Evolutionary conservation across 2,329 filamentous ascomycete genomes (phyloP), one percentile per base, ranked within the genome.

Genomic region (Fusarium beomiforme): DNA sequence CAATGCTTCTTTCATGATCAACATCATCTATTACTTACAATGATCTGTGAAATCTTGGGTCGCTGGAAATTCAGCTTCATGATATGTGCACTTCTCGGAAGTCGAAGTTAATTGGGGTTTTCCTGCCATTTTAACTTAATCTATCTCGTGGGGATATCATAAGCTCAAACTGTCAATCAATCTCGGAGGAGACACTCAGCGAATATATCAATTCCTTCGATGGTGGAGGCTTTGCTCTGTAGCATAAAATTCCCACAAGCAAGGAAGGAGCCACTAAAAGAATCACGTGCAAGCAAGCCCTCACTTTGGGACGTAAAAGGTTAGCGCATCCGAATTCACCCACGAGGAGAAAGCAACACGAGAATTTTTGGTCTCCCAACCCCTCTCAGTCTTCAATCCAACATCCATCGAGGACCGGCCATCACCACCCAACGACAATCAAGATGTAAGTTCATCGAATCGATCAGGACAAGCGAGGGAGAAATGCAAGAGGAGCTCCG

Each of bases 311-410:
- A 64, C 58, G n/a, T n/a, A n/a, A n/a, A n/a, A n/a, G n/a, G n/a
- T n/a, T n/a, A n/a, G n/a, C n/a, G n/a, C n/a, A n/a, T 55, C 77
- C 79, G 77, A 81, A 81, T 81, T 80, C 81, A 83, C 81, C 29
- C 29, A 29, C 29, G 29, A 83, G 70, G 50, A 74, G 77, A 78
- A 77, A 79, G 76, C 82, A 74, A 75, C 58, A 64, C n/a, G 75
- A 81, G 80, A 83, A 82, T 81, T 82, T 83, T 77, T 81, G 75
- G 77, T 75, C 75, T 76, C 74, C 67, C 70, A 81, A 80, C 78
- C 81, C 82, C 80, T 81, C 79, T 79, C 76, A 76, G 77, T 78
- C 76, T 78, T 80, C 77, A 75, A 81, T 76, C 76, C 76, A 73
- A 75, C 77, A 78, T 75, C 77, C 75, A 81, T 78, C 78, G 80